phyloP scores from a whole-genome alignment of 768 basidiomycete genomes.

The Kwoniella sp. region DNA sequence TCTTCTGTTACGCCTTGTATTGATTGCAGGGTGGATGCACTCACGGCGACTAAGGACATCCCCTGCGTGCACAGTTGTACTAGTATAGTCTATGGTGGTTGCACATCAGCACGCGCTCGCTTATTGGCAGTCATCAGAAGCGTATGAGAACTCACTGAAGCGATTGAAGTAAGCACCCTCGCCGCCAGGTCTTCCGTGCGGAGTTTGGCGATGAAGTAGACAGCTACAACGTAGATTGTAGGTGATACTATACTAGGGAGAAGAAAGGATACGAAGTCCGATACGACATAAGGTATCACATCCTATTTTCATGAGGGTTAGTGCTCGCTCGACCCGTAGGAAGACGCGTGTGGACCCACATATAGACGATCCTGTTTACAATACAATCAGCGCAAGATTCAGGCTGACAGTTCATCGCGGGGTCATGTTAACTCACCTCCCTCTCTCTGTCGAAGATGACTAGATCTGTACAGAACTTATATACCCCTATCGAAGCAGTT shows the following conservation, averaged over 20 bases:
- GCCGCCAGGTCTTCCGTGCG: slow-evolving; percentile 56
- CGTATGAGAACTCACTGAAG: slow-evolving; percentile 42
- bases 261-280: slow-evolving; percentile 57
- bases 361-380: slow-evolving; percentile 39
- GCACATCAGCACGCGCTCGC: slow-evolving; percentile 2
- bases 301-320: too few relatives aligned
- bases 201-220: slow-evolving; percentile 55
- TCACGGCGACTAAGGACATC: slow-evolving; percentile 30
- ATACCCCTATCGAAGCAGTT: slow-evolving; percentile 51
- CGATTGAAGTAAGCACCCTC: slow-evolving; percentile 56
- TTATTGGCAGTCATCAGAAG: too few relatives aligned
- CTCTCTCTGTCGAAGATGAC: slow-evolving; percentile 61
- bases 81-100: slow-evolving; percentile 29
- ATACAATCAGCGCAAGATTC: slow-evolving; percentile 28
- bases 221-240: slow-evolving; percentile 48
- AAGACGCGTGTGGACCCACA: too few relatives aligned
- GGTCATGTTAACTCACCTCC: slow-evolving; percentile 50
- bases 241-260: slow-evolving; percentile 57
- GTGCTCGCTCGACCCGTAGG: too few relatives aligned
- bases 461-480: slow-evolving; percentile 56
- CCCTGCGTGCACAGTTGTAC: slow-evolving; percentile 44
- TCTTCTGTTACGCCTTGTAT: too few relatives aligned
- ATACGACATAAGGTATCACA: slow-evolving; percentile 57
- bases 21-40: not conserved
- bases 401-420: too few relatives aligned